Evolutionary conservation across 1,284 basidiomycete genomes (phyloP).

Genomic region (Meripilus lineatus): DNA sequence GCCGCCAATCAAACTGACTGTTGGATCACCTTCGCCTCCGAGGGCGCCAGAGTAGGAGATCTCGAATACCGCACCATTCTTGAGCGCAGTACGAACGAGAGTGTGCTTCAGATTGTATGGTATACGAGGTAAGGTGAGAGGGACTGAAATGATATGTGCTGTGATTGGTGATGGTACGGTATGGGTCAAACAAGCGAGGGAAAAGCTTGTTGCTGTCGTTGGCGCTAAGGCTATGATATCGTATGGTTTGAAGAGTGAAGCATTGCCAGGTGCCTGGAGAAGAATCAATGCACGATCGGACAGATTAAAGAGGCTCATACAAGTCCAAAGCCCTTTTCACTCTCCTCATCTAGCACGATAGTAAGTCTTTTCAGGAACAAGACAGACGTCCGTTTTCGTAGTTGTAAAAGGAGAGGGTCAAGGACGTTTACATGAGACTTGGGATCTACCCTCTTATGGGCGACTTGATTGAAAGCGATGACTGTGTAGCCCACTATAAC

Average conservation of each 20-base stretch:
- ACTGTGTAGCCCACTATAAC: slow-evolving; percentile 81
- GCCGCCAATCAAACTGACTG: slow-evolving; percentile 39
- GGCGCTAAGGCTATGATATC: slow-evolving; percentile 76
- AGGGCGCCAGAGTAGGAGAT: slow-evolving; percentile 73
- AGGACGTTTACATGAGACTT: slow-evolving; percentile 62
- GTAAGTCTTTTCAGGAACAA: slow-evolving; percentile 66
- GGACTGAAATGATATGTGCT: slow-evolving; percentile 78
- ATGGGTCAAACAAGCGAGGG: slow-evolving; percentile 76
- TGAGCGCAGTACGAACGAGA: slow-evolving; percentile 73
- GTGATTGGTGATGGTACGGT: slow-evolving; percentile 75
- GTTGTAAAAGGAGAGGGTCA: slow-evolving; percentile 44
- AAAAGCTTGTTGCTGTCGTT: slow-evolving; percentile 67
- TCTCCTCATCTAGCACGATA: slow-evolving; percentile 69
- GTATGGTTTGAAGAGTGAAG: slow-evolving; percentile 54
- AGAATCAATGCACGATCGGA: too few relatives aligned
- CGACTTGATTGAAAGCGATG: slow-evolving; percentile 65
- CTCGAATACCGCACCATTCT: slow-evolving; percentile 83
- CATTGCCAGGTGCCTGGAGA: slow-evolving; percentile 55
- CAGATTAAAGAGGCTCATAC: slow-evolving; percentile 35
- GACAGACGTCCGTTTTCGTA: slow-evolving; percentile 52
- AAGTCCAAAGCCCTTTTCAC: slow-evolving; percentile 77
- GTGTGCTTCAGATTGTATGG: slow-evolving; percentile 82
- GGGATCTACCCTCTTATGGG: slow-evolving; percentile 62
- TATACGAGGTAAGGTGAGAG: slow-evolving; percentile 73
- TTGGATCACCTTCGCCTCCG: slow-evolving; percentile 49